A percentile compares a stretch with the other conserved stretches of the same genome.
phyloP scores from a whole-genome alignment of 768 basidiomycete genomes.

The Lentinula guzmanii region DNA sequence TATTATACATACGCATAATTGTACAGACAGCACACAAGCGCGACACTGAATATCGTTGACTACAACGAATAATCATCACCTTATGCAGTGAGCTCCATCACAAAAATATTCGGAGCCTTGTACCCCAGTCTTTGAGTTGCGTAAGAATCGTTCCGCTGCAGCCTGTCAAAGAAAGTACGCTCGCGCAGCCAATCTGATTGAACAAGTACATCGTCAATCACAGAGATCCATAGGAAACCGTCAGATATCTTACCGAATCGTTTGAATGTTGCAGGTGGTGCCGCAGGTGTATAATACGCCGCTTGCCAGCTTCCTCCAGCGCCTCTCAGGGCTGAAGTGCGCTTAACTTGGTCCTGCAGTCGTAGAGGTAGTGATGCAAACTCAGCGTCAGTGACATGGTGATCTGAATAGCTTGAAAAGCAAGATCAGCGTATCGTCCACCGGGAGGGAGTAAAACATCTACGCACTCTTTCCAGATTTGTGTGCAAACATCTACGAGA shows the following conservation, averaged over 20 bases:
- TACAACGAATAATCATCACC: background rate
- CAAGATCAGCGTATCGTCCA: too few relatives aligned
- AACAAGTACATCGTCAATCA: background rate
- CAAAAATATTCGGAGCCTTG: slow-evolving; percentile 72
- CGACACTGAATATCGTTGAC: background rate
- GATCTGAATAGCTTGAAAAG: slow-evolving; percentile 55
- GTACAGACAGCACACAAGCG: too few relatives aligned
- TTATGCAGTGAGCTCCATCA: slow-evolving; percentile 41
- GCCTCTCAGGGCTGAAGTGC: slow-evolving; percentile 41
- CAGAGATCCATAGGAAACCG: background rate
- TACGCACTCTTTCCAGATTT: slow-evolving; percentile 74
- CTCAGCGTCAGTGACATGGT: slow-evolving; percentile 62
- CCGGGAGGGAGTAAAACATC: background rate
- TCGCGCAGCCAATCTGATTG: slow-evolving; percentile 73
- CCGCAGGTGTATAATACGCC: slow-evolving; percentile 43
- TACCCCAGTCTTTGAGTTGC: slow-evolving; percentile 59
- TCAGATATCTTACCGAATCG: slow-evolving; percentile 49
- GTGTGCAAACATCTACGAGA: slow-evolving; percentile 63
- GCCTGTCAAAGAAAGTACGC: slow-evolving; percentile 60
- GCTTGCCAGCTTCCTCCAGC: slow-evolving; percentile 16
- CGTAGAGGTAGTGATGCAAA: slow-evolving; percentile 54
- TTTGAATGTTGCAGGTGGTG: slow-evolving; percentile 43
- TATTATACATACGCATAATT: too few relatives aligned
- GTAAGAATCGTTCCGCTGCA: slow-evolving; percentile 58
- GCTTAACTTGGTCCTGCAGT: slow-evolving; percentile 67